Percentiles rank a stretch among this genome's conserved stretches.
phyloP scores from a whole-genome alignment of 129 eudicot genomes.

The Lonicera japonica region DNA sequence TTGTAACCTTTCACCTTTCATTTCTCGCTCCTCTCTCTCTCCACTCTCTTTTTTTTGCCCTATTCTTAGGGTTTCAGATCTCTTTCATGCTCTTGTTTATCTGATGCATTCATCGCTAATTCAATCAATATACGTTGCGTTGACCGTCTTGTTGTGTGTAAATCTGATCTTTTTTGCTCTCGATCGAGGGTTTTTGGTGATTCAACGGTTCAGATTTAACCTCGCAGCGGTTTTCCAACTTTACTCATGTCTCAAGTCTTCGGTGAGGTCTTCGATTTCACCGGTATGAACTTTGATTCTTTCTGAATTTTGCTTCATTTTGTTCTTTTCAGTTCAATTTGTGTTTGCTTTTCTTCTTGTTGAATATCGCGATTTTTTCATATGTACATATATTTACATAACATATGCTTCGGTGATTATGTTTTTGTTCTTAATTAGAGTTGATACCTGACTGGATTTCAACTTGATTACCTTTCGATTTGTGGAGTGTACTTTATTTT shows the following conservation, averaged over 20 bases:
- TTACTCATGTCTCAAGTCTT: slow-evolving; percentile 69
- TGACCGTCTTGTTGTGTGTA: slow-evolving; percentile 19
- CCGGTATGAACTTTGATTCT: no score
- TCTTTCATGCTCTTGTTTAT: slow-evolving; percentile 15
- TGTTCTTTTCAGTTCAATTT: neutral
- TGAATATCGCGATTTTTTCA: neutral
- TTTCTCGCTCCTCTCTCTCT: slow-evolving; percentile 21
- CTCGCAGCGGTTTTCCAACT: slow-evolving; percentile 24
- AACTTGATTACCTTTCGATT: no score
- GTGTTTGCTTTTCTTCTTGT: neutral
- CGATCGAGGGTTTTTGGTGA: slow-evolving; percentile 53
- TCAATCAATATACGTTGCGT: neutral
- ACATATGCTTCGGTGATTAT: no score
- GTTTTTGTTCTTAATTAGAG: no score
- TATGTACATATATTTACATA: neutral
- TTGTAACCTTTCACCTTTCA: slow-evolving; percentile 17
- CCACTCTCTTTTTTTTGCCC: slow-evolving; percentile 64
- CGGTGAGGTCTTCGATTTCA: slow-evolving; percentile 36
- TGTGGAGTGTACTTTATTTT: no score
- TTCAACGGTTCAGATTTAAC: slow-evolving; percentile 24
- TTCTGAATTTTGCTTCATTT: slow-evolving; percentile 19
- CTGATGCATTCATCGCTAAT: slow-evolving; percentile 49
- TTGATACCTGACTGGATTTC: no score
- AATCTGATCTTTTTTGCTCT: slow-evolving; percentile 55
- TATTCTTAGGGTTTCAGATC: slow-evolving; percentile 58